Base-by-base conservation (phyloP, 495 filamentous ascomycete genomes). In the Podospora pseudoanserina region DNA sequence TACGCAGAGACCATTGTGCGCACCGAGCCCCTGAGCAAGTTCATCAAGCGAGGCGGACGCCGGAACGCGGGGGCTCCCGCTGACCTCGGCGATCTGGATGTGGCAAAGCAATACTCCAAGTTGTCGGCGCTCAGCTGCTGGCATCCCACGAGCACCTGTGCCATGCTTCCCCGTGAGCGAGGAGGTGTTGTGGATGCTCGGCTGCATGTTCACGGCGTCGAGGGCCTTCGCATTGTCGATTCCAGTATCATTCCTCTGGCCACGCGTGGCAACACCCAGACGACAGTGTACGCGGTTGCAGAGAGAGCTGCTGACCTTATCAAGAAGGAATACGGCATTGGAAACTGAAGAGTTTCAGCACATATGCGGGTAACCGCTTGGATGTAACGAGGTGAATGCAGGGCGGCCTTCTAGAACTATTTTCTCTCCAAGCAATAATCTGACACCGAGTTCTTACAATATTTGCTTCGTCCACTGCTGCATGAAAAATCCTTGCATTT, bases 71-170 rank as follows among this genome's bases (percentile, higher is more conserved):
- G 58, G 58, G 58, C 58, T 26, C 58, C 30, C n/a, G 58, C 58
- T 19, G 27, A 30, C 26, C 58, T 60, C 13, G 1, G 27, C 5
- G 58, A 60, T 60, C 27, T 60, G 23, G 58, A 60, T 19, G 27
- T 60, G 58, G 27, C 58, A 18, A 60, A 60, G 27, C 58, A 60
- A 30, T 60, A 60, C 26, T 18, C 58, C 19, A 60, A 65, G 19
- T 3, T 44, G 13, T 53, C 63, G n/a, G 32, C 63, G 5, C 63
- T 65, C 5, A 65, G 63, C 19, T 65, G 63, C 34, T 65, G 63
- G 63, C 63, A 65, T 54, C 63, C 44, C 18, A 65, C 63, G 16
- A 65, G 63, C 63, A 65, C 63, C n/a, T 65, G 63, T 39, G 63
- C 63, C 19, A 65, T 65, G 63, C 63, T 65, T 2, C 32, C 63